Evolutionary conservation across 805 yeast species (phyloP).

Genomic region (Saccharomycopsis schoenii): DNA sequence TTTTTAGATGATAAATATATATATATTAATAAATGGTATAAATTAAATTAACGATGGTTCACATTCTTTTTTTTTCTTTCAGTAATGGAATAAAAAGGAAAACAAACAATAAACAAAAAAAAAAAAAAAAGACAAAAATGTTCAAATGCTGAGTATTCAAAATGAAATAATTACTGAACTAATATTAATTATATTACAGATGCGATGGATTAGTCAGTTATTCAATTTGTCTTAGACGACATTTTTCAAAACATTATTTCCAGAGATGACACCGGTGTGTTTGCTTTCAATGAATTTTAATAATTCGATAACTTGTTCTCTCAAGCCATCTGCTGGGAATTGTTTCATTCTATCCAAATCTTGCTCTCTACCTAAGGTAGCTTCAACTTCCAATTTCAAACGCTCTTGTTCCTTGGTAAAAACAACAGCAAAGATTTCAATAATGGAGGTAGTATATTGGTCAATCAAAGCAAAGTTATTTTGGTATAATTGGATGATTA

Average conservation of each 20-base stretch:
- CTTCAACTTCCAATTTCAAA: conserved; percentile 55
- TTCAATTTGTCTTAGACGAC: background rate
- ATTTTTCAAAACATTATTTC: conserved; percentile 3
- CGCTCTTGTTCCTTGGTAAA: conserved; percentile 70
- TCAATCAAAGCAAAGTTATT: conserved; percentile 46
- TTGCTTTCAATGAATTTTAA: conserved; percentile 62
- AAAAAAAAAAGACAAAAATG: background rate
- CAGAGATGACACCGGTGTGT: conserved; percentile 1
- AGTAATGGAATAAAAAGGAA: background rate
- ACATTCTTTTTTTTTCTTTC: background rate
- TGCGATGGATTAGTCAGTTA: background rate
- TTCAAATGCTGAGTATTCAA: background rate
- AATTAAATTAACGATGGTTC: background rate
- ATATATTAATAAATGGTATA: background rate
- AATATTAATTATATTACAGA: background rate
- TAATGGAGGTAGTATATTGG: conserved; percentile 46
- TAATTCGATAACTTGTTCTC: conserved; percentile 54
- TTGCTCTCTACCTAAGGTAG: conserved; percentile 81
- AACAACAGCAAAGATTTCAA: conserved; percentile 58
- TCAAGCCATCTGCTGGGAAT: conserved; percentile 62
- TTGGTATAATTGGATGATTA: conserved; percentile 64
- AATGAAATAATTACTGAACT: background rate
- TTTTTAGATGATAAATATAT: background rate
- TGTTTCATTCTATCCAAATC: conserved; percentile 69
- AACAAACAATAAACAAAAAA: background rate